Percentiles rank a stretch among this genome's conserved stretches.
Evolutionary conservation across 1,139 yeast species (phyloP).

Genomic region (Arxiozyma heterogenica): DNA sequence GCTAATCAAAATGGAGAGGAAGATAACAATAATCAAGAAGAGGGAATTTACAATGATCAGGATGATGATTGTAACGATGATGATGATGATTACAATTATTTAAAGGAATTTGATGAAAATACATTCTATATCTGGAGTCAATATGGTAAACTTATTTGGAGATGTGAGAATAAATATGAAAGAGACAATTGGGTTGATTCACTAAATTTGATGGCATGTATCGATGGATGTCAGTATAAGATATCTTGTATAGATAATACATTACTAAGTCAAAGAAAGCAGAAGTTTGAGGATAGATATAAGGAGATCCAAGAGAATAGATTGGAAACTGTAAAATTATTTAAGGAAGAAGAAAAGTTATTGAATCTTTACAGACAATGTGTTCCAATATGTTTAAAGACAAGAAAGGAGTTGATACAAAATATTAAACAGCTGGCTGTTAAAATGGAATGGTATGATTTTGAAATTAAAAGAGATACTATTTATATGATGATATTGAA

Average conservation of each 20-base stretch:
- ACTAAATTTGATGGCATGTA: slow-evolving; percentile 47
- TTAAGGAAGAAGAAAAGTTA: slow-evolving; percentile 33
- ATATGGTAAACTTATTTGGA: slow-evolving; percentile 28
- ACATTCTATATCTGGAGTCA: slow-evolving; percentile 25
- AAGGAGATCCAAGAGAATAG: slow-evolving; percentile 31
- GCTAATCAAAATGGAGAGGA: not conserved
- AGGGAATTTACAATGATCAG: slow-evolving; percentile 4
- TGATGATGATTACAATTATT: not conserved
- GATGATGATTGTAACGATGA: not conserved
- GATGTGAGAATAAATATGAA: slow-evolving; percentile 32
- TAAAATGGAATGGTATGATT: slow-evolving; percentile 46
- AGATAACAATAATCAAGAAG: not conserved
- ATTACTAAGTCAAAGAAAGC: slow-evolving; percentile 21
- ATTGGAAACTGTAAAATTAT: slow-evolving; percentile 29
- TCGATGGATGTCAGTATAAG: slow-evolving; percentile 35
- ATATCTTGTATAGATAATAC: slow-evolving; percentile 20
- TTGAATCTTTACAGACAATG: slow-evolving; percentile 36
- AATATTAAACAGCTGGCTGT: slow-evolving; percentile 41
- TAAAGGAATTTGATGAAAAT: not conserved
- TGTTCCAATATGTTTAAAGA: slow-evolving; percentile 45
- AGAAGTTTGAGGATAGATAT: slow-evolving; percentile 25
- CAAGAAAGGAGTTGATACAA: slow-evolving; percentile 39
- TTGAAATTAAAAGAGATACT: slow-evolving; percentile 38
- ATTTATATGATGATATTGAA: slow-evolving; percentile 1
- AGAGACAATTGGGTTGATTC: slow-evolving; percentile 47